Evolutionary conservation across 768 basidiomycete genomes (phyloP), one percentile per base, ranked within the genome.

Genomic region (Termitomyces sp.): DNA sequence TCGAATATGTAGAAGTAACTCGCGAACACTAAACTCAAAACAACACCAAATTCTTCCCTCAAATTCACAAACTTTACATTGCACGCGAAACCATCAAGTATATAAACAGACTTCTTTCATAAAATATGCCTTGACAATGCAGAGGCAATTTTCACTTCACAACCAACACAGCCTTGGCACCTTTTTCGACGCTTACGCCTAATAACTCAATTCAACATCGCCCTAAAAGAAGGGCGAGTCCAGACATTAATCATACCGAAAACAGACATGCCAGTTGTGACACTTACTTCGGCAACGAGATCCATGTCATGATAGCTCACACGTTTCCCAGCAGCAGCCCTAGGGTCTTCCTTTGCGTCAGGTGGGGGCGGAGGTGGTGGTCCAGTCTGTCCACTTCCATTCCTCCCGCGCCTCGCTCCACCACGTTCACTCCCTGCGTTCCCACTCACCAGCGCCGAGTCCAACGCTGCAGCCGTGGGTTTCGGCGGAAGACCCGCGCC

Each of bases 251-350:
- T 13, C 55, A 50, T 40, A 18, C n/a, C 57, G 38, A 36, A 28
- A 59, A 47, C 20, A 18, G 23, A 43, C 35, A 59, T 50, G 56
- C 56, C 61, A 59, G 57, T 59, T 61, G 26, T 7, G 40, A 48
- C 44, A 65, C 67, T 47, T 56, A 81, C 86, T 79, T 91, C 91
- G 32, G 93, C 91, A 64, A 93, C 91, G 71, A 90, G 77, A 77
- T 98, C 95, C 87, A 97, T 91, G 74, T 98, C 95, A 70, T 93
- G 88, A 69, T 98, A 98, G 75, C 91, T 94, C 57, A 98, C 86
- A 72, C 91, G 85, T 74, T 87, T 89, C 48, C 92, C 92, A 36
- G 87, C 90, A 35, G 90, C 88, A 32, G 95, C 92, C 43, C 95
- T 80, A 46, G 95, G 95, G 71, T 98, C 95, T 72, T 94, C 91